Conservation (phyloP, 345 rosid genomes). For the Euphorbia lathyris region DNA sequence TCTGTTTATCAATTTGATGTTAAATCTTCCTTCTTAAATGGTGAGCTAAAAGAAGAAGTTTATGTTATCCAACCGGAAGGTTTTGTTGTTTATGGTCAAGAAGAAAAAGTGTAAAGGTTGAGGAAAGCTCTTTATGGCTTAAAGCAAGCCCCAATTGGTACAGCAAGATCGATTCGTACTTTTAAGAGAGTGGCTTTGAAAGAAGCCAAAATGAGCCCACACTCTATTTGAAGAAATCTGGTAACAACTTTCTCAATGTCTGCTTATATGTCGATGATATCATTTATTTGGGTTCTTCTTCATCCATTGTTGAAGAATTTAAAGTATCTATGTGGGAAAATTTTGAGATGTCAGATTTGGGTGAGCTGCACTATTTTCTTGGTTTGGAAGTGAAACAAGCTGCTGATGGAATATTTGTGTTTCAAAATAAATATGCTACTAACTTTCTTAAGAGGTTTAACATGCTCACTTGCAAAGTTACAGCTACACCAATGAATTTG, state of each 20-base stretch:
- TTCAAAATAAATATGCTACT: too few species aligned
- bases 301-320: too few species aligned
- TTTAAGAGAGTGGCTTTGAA: neutral
- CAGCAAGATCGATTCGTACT: neutral
- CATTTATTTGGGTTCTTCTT: too few species aligned
- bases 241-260: neutral
- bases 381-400: too few species aligned
- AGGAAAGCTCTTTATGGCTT: neutral
- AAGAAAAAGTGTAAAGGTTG: neutral
- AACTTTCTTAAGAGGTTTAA: too few species aligned
- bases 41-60: neutral
- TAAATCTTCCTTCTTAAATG: neutral
- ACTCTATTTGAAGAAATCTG: neutral
- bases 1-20: neutral
- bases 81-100: neutral
- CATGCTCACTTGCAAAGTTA: too few species aligned
- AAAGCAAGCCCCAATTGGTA: neutral
- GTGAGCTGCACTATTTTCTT: neutral
- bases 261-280: too few species aligned
- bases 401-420: too few species aligned
- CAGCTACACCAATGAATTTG: too few species aligned
- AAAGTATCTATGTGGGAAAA: too few species aligned
- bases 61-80: neutral
- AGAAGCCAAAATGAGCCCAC: neutral
- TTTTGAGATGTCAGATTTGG: neutral